These are phyloP conservation scores for Trametes sanguinea DNA, from an alignment of 768 basidiomycete genomes.

Conservation along the genomic window DNA sequence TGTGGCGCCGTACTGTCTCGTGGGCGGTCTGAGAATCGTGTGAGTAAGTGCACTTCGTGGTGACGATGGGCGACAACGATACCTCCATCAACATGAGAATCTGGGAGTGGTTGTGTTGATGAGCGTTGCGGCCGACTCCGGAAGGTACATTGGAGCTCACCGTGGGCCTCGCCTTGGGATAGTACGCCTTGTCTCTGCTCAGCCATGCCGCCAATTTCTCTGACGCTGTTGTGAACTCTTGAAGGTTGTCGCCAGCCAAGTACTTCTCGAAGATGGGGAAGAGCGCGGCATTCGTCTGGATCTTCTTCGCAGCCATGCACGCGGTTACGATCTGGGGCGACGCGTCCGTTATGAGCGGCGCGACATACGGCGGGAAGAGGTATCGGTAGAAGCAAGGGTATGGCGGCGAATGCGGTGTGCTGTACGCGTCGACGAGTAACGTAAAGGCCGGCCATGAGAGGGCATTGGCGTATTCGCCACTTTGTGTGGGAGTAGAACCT, in stretches of 20 bases:
- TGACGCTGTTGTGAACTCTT: constrained; percentile 14
- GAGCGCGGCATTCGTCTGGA: constrained; percentile 24
- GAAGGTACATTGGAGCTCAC: constrained; percentile 14
- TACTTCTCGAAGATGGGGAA: constrained; percentile 23
- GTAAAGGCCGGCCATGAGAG: not conserved
- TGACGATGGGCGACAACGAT: not conserved
- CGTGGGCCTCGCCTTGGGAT: constrained; percentile 25
- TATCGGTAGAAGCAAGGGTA: too few species aligned
- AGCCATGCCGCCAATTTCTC: constrained; percentile 26
- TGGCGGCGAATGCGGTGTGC: not conserved
- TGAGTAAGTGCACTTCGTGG: not conserved
- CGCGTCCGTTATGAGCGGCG: too few species aligned
- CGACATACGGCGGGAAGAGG: too few species aligned
- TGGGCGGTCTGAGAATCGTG: constrained; percentile 21
- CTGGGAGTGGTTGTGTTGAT: too few species aligned
- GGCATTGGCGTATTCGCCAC: too few species aligned
- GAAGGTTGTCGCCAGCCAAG: constrained; percentile 10
- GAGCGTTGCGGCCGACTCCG: too few species aligned
- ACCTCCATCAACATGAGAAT: constrained; percentile 22
- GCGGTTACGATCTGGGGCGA: too few species aligned
- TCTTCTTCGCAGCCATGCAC: constrained; percentile 20
- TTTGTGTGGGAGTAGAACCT: too few species aligned
- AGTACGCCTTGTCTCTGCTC: constrained; percentile 28
- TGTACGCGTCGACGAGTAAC: not conserved
- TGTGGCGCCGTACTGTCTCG: constrained; percentile 15